A percentile compares a stretch with the other conserved stretches of the same genome.
phyloP scores from a whole-genome alignment of 176 grass and related monocot species.

The Coix lacrymajobi region DNA sequence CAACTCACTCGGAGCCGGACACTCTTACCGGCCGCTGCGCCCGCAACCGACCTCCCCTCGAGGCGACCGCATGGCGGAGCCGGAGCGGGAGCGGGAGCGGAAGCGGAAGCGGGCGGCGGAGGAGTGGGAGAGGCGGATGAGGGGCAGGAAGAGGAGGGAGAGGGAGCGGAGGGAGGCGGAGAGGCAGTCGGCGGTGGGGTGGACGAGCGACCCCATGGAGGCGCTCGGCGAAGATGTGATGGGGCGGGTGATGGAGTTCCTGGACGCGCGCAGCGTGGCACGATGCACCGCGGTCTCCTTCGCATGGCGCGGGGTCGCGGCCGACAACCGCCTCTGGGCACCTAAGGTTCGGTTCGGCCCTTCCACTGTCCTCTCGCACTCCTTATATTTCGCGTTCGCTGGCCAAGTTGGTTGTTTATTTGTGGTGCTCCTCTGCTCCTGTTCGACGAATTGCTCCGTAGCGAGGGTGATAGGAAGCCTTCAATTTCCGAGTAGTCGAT shows the following conservation, averaged over 20 bases:
- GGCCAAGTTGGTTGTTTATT: neutral
- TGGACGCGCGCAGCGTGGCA: conserved; percentile 75
- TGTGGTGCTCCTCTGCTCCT: conserved; percentile 5
- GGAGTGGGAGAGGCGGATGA: conserved; percentile 7
- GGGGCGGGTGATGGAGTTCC: conserved; percentile 47
- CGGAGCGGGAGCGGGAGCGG: conserved; percentile 1
- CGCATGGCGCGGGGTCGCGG: conserved; percentile 52
- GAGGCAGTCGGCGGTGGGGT: neutral
- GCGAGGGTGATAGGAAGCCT: neutral
- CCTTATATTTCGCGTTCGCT: neutral
- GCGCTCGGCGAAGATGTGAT: conserved; percentile 51
- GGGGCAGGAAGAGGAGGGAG: neutral
- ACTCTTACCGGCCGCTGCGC: neutral
- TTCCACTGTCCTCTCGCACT: no score
- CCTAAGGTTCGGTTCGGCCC: conserved; percentile 30
- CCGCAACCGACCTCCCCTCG: neutral
- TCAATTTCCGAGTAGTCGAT: neutral
- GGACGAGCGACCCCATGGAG: conserved; percentile 43
- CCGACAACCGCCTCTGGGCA: conserved; percentile 60
- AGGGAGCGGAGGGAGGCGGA: neutral
- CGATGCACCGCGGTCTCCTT: conserved; percentile 59
- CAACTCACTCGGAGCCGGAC: neutral
- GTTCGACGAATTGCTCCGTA: conserved; percentile 5
- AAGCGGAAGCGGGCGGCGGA: conserved; percentile 4
- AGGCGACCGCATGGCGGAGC: conserved; percentile 31